Evolutionary conservation across 352 stramenopile genomes (phyloP), one percentile per base, ranked within the genome.

Genomic region (Globisporangium splendens): DNA sequence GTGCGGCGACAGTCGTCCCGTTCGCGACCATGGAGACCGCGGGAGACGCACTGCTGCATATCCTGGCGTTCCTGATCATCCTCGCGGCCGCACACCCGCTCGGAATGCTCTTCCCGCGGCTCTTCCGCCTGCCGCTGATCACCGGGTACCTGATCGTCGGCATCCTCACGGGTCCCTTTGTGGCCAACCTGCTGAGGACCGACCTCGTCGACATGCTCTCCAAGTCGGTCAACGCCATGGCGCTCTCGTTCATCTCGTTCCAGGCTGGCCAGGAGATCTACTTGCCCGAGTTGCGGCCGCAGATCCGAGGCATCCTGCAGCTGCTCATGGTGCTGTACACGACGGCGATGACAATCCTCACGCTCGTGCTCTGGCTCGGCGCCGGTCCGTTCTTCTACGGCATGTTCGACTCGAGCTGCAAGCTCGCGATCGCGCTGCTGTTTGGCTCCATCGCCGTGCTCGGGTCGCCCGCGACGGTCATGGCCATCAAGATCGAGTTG

Each of bases 401-500:
- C 49, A 50, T 68, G 46, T 79, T 89, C 47, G 64, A 66, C 14
- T 54, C 50, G 10, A 73, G 61, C 39, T 89, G 79, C 56, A 69
- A 87, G 54, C 57, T 89, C 47, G 75, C 77, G 5, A 88, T 89
- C 47, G 75, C 73, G 4, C 75, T 88, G 64, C 77, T 89, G 69
- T 89, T 89, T 33, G 79, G 67, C 46, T 89, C 79, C 54, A 89
- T 88, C 53, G 83, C 77, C 5, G 79, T 89, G 39, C 64, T 88
- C 10, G 76, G 69, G 1, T 89, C 79, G 12, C 79, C 79, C 0
- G 72, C 77, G 10, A 89, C 79, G 11, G 77, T 87, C 43, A 88
- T 89, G 77, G 79, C 79, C n/a, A 87, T 89, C 65, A 87, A 89
- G 65, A 89, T 87, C 50, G 79, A 89, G 53, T 72, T 88, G 54